A percentile compares a stretch with the other conserved stretches of the same genome.
These are phyloP conservation scores for Ceratobasidium sp. DNA, from an alignment of 1,284 basidiomycete genomes.

Conservation along the genomic window DNA sequence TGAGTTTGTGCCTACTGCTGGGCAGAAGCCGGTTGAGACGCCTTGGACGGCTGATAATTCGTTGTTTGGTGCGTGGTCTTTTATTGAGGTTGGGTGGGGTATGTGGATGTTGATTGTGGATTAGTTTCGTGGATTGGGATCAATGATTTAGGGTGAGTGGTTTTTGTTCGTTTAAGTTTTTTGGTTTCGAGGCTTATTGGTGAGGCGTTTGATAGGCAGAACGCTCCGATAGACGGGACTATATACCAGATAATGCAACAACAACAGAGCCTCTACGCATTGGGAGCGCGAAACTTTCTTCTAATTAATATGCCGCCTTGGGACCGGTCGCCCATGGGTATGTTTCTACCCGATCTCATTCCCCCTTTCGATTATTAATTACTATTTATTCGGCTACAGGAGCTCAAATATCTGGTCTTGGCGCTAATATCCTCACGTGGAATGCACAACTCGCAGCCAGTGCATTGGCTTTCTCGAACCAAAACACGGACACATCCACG, in stretches of 20 bases:
- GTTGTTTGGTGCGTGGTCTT: conserved; percentile 8
- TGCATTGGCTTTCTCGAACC: conserved; percentile 5
- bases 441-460: conserved; percentile 2
- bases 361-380: too few relatives aligned
- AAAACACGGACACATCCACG: background rate
- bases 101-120: background rate
- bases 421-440: conserved; percentile 7
- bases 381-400: background rate
- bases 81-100: background rate
- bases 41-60: conserved; percentile 38
- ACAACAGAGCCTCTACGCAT: conserved; percentile 64
- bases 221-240: conserved; percentile 11
- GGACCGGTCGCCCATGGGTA: conserved; percentile 64
- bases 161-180: background rate
- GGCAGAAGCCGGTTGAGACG: conserved; percentile 15
- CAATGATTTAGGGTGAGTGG: conserved; percentile 70
- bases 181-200: conserved; percentile 18
- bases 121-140: conserved; percentile 75
- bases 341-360: conserved; percentile 40
- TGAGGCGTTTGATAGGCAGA: too few relatives aligned
- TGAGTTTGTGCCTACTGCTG: conserved; percentile 26
- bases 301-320: conserved; percentile 75
- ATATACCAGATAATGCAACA: conserved; percentile 59
- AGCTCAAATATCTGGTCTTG: conserved; percentile 13
- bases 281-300: conserved; percentile 72